phyloP scores from a whole-genome alignment of 495 filamentous ascomycete species.

The Rhypophila decipiens region DNA sequence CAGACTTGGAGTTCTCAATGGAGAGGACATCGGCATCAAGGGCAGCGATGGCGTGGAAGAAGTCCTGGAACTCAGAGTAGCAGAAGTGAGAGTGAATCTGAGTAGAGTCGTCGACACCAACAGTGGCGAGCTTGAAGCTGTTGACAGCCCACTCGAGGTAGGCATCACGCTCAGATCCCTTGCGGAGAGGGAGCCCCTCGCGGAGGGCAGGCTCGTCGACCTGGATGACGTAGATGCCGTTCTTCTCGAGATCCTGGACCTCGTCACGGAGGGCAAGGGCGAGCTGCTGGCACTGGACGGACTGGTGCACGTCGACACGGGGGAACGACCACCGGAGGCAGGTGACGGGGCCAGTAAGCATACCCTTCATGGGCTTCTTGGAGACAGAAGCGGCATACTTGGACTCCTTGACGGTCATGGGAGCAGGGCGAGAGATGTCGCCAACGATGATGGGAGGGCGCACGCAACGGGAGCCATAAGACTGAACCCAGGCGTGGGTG shows the following conservation, averaged over 20 bases:
- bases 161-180: slow-evolving; percentile 83
- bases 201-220: slow-evolving; percentile 98
- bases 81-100: slow-evolving; percentile 99
- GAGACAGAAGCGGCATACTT: slow-evolving; percentile 95
- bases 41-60: slow-evolving; percentile 97
- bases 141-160: slow-evolving; percentile 96
- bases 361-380: slow-evolving; percentile 99
- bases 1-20: slow-evolving; percentile 99
- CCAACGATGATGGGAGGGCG: slow-evolving; percentile 97
- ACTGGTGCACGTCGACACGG: slow-evolving; percentile 98
- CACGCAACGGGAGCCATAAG: slow-evolving; percentile 95
- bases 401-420: slow-evolving; percentile 99
- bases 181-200: slow-evolving; percentile 94
- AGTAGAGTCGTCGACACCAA: slow-evolving; percentile 84
- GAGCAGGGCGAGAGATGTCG: slow-evolving; percentile 89
- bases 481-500: slow-evolving; percentile 97
- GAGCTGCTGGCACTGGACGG: slow-evolving; percentile 95
- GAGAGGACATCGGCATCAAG: slow-evolving; percentile 96
- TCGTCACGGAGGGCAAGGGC: slow-evolving; percentile 97
- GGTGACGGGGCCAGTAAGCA: slow-evolving; percentile 98
- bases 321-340: slow-evolving; percentile 99
- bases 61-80: slow-evolving; percentile 99
- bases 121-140: slow-evolving; percentile 89
- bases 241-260: slow-evolving; percentile 93
- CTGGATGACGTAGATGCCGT: slow-evolving; percentile 95